These are phyloP conservation scores for Solanum raphanifolium DNA, from an alignment of 257 asterid genomes.

Conservation along the genomic window DNA sequence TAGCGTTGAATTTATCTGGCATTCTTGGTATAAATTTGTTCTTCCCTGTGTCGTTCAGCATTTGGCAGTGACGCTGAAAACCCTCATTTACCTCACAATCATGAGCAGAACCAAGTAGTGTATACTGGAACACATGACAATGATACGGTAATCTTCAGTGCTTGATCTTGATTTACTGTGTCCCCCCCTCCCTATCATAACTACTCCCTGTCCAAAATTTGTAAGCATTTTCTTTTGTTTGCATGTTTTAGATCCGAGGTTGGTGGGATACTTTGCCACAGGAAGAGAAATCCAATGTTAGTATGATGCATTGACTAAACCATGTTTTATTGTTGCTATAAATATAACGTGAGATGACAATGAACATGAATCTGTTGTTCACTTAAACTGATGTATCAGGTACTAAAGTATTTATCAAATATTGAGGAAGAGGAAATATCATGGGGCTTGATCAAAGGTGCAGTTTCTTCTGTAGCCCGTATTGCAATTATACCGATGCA, in stretches of 20 bases:
- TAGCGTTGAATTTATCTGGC: slow-evolving; percentile 5
- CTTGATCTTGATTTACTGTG: not conserved
- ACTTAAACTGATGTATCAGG: slow-evolving; percentile 31
- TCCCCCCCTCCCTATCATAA: not conserved
- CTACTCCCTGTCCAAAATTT: not conserved
- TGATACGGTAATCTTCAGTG: slow-evolving; percentile 61
- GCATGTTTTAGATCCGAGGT: slow-evolving; percentile 54
- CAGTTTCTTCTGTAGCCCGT: slow-evolving; percentile 78
- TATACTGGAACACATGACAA: slow-evolving; percentile 99
- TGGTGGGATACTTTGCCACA: slow-evolving; percentile 87
- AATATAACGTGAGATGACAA: not conserved
- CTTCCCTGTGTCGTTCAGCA: slow-evolving; percentile 29
- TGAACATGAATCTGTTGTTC: slow-evolving; percentile 8
- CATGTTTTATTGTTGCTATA: not conserved
- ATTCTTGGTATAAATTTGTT: slow-evolving; percentile 9
- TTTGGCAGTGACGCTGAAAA: slow-evolving; percentile 96
- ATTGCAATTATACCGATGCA: slow-evolving; percentile 94
- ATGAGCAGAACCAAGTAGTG: slow-evolving; percentile 89
- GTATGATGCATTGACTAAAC: slow-evolving; percentile 12
- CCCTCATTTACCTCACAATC: slow-evolving; percentile 96
- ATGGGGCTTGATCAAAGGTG: slow-evolving; percentile 75
- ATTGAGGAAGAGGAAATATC: slow-evolving; percentile 56
- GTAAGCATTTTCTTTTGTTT: slow-evolving; percentile 1
- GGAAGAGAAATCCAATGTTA: slow-evolving; percentile 67
- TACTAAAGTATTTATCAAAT: slow-evolving; percentile 56